Conservation (phyloP, 1,284 basidiomycete species). For the Pisolithus thermaeus region DNA sequence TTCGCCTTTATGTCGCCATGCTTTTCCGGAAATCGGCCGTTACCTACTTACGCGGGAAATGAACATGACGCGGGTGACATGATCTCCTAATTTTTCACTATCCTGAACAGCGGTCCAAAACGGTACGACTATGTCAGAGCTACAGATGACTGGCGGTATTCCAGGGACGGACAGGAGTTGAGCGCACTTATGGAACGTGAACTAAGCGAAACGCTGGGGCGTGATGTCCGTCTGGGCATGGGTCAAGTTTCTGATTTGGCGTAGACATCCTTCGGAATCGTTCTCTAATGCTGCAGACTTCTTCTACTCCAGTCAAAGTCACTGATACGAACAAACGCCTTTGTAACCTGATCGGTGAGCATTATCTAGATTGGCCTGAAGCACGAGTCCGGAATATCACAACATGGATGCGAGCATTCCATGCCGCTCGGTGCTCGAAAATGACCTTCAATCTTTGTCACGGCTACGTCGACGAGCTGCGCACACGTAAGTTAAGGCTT, state of each 20-base stretch:
- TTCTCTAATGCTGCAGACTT: too few relatives aligned
- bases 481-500: too few relatives aligned
- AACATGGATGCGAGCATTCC: too few relatives aligned
- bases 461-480: too few relatives aligned
- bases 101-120: conserved; percentile 75
- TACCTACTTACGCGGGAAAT: neutral
- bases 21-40: neutral
- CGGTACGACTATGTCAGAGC: conserved; percentile 72
- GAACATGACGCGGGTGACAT: too few relatives aligned
- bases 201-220: conserved; percentile 38
- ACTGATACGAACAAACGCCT: too few relatives aligned
- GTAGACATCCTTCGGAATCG: neutral
- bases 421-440: too few relatives aligned
- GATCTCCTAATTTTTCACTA: neutral
- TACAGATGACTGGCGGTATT: conserved; percentile 71
- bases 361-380: too few relatives aligned
- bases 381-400: too few relatives aligned
- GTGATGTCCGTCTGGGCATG: conserved; percentile 30
- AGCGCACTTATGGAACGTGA: conserved; percentile 66
- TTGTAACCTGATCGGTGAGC: too few relatives aligned
- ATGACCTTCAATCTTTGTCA: too few relatives aligned
- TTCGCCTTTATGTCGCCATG: neutral
- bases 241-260: conserved; percentile 20
- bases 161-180: conserved; percentile 60
- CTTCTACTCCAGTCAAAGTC: too few relatives aligned